Conservation (phyloP, 495 filamentous ascomycete species). For the Podospora bellae-mahoneyi region DNA sequence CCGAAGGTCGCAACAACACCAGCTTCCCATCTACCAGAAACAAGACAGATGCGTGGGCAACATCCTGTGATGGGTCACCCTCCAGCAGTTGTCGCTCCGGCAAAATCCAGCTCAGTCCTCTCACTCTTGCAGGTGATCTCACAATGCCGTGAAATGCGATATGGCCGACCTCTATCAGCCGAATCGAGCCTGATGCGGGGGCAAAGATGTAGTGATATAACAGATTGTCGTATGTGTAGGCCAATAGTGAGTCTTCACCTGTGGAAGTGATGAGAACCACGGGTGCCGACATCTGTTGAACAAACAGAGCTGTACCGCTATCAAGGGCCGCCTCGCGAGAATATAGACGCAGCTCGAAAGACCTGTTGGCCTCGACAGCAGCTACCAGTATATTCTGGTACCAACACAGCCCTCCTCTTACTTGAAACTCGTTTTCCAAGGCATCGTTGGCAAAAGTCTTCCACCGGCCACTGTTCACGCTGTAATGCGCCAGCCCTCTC, state of each 20-base stretch:
- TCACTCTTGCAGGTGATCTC: conserved; percentile 83
- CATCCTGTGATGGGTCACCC: conserved; percentile 94
- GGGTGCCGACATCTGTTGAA: conserved; percentile 74
- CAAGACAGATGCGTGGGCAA: conserved; percentile 87
- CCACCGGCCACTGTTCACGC: conserved; percentile 90
- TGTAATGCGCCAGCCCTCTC: conserved; percentile 92
- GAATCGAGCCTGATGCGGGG: conserved; percentile 61
- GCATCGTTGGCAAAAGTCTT: conserved; percentile 82
- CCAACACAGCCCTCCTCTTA: conserved; percentile 98
- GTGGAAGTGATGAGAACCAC: conserved; percentile 82
- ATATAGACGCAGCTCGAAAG: conserved; percentile 86
- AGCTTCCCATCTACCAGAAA: conserved; percentile 96
- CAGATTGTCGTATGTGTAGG: conserved; percentile 95
- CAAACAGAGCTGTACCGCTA: conserved; percentile 64
- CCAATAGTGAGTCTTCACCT: conserved; percentile 89
- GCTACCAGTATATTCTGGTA: conserved; percentile 93
- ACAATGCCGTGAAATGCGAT: conserved; percentile 97
- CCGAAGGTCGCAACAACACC: conserved; percentile 82
- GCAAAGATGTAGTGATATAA: conserved; percentile 92
- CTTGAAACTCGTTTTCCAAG: conserved; percentile 83
- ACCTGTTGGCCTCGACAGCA: conserved; percentile 80
- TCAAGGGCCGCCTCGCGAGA: conserved; percentile 83
- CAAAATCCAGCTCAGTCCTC: conserved; percentile 92
- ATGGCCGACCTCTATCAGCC: conserved; percentile 85
- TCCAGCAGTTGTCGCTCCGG: conserved; percentile 86